Conservation (phyloP, 192 early-diverging fungal species). For the Coemansia sp. region DNA sequence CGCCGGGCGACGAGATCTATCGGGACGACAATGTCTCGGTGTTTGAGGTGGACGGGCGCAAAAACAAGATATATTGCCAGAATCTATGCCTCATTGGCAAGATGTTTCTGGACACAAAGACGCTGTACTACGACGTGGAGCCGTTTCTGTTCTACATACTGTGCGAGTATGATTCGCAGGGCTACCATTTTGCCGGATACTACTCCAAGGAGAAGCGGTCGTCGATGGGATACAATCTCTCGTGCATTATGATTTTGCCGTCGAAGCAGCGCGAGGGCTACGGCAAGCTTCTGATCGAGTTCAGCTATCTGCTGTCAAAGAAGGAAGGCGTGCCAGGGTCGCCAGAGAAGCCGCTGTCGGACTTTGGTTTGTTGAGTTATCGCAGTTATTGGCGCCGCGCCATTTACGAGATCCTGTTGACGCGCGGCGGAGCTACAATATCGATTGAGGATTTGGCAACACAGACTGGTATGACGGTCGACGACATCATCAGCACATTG, state of each 20-base stretch:
- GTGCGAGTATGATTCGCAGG: constrained; percentile 67
- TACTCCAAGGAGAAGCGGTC: constrained; percentile 98
- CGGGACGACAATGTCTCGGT: constrained; percentile 83
- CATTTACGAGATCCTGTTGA: constrained; percentile 65
- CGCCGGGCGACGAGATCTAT: constrained; percentile 98
- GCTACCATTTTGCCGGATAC: constrained; percentile 93
- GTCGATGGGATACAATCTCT: constrained; percentile 80
- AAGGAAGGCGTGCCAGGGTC: constrained; percentile 76
- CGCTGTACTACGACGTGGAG: constrained; percentile 96
- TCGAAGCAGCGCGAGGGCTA: constrained; percentile 87
- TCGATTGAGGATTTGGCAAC: constrained; percentile 60
- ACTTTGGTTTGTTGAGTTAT: constrained; percentile 86
- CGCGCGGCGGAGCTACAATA: not conserved
- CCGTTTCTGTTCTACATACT: constrained; percentile 97
- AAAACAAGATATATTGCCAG: constrained; percentile 98
- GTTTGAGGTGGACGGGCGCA: constrained; percentile 96
- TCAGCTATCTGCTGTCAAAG: constrained; percentile 84
- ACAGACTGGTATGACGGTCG: constrained; percentile 71
- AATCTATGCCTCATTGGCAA: constrained; percentile 95
- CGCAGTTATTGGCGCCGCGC: constrained; percentile 83
- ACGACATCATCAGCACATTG: constrained; percentile 82
- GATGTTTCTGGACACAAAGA: constrained; percentile 97
- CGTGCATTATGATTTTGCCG: constrained; percentile 93
- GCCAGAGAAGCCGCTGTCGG: constrained; percentile 90
- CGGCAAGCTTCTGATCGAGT: constrained; percentile 90